Base-by-base conservation (phyloP, 2,329 filamentous ascomycete species). In the Sordariomycetes sp. region DNA sequence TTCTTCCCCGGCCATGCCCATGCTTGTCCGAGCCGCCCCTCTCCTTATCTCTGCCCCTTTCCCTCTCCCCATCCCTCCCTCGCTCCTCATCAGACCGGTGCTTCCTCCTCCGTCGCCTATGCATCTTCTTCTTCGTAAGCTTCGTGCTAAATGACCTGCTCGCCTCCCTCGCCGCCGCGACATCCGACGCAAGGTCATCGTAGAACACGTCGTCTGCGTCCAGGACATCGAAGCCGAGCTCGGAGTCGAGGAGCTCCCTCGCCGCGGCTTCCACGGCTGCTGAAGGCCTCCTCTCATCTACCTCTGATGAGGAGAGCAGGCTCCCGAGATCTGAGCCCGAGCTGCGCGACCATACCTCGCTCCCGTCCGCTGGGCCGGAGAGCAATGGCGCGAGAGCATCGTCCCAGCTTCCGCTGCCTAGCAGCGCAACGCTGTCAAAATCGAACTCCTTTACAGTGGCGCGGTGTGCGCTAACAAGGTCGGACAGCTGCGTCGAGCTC, bases 321-420 rank as follows among this genome's bases (percentile, higher is more conserved):
- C 56, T 59, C 7, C 17, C 48, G 8, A 52, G 55, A 24, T 56
- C 55, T 13, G 57, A 39, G 17, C 39, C 42, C 7, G 57, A 53
- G 32, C 57, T 52, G 22, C 57, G 67, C 12, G 71, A 72, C 75
- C 75, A 78, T 24, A 70, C 65, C 35, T 71, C 68, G 45, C 61
- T 69, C 61, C 54, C 52, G 34, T 51, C 53, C 20, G 56, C 52
- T 5, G 54, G 28, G 6, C 28, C 34, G 65, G 75, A 65, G 65
- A 79, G 82, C 58, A 95, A 72, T 1, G 87, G 86, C 45, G 83
- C 81, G n/a, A 95, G 78, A 0, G 89, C 89, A 34, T 90, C 85
- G 59, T 94, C 86, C 89, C 89, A 95, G 58, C 76, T 85, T 32
- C 87, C 89, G 36, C 75, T 75, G 60, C 80, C 78, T 55, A 82